Evolutionary conservation across 306 rosid species (phyloP).

Genomic region (Cajanus cajan): DNA sequence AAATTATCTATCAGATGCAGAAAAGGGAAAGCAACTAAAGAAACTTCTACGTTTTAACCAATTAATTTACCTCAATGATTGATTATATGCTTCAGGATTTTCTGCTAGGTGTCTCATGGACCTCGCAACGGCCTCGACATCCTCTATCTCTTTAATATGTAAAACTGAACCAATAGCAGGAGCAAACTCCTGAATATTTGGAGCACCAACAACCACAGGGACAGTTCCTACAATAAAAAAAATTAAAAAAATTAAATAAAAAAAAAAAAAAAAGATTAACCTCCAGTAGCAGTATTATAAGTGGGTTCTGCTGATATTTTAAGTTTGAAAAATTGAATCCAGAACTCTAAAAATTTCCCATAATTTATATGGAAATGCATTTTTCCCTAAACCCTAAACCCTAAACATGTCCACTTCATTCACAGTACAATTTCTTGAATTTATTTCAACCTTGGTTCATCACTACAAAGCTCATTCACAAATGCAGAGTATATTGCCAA

Average conservation of each 20-base stretch:
- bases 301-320: constrained; percentile 1
- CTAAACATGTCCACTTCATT: neutral
- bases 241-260: too few species aligned
- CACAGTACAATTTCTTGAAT: neutral
- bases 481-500: neutral
- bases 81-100: constrained; percentile 80
- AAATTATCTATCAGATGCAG: neutral
- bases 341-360: neutral
- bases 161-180: constrained; percentile 74
- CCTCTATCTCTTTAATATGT: constrained; percentile 67
- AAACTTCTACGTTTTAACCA: neutral
- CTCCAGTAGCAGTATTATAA: constrained; percentile 20
- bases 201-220: constrained; percentile 94
- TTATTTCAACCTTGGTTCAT: neutral
- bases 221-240: constrained; percentile 57
- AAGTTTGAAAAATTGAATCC: neutral
- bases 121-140: constrained; percentile 69
- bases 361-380: neutral
- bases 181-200: constrained; percentile 86
- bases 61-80: constrained; percentile 65
- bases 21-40: neutral
- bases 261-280: constrained; percentile 28
- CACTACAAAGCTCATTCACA: neutral
- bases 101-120: constrained; percentile 70
- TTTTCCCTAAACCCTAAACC: too few species aligned